Percentiles rank a stretch among this genome's conserved stretches.
Evolutionary conservation across 306 rosid species (phyloP).

Genomic region (Sesbania bispinosa): DNA sequence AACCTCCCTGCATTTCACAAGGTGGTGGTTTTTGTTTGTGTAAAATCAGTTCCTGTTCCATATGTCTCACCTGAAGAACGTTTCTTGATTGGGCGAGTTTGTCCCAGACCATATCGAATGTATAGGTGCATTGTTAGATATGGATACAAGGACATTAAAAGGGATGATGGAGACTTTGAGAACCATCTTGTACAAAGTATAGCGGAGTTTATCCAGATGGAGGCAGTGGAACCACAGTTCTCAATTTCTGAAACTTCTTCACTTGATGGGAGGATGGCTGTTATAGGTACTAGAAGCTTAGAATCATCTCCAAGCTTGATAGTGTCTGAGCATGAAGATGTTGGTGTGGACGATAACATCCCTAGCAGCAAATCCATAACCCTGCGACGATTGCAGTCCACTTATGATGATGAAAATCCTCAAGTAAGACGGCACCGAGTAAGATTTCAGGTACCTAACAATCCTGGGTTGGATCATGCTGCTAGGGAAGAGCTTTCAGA

Average conservation of each 20-base stretch:
- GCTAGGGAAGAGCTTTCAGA: slow-evolving; percentile 68
- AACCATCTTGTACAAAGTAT: slow-evolving; percentile 66
- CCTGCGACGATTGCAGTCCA: slow-evolving; percentile 49
- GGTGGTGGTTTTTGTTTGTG: slow-evolving; percentile 79
- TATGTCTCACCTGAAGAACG: slow-evolving; percentile 78
- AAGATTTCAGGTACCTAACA: slow-evolving; percentile 55
- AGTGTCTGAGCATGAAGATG: slow-evolving; percentile 43
- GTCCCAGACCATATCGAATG: slow-evolving; percentile 79
- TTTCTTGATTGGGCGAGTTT: slow-evolving; percentile 72
- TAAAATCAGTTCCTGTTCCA: slow-evolving; percentile 82
- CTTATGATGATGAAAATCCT: slow-evolving; percentile 62
- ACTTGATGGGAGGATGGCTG: slow-evolving; percentile 69
- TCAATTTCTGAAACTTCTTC: slow-evolving; percentile 51
- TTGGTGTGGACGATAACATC: slow-evolving; percentile 32
- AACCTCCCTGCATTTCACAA: slow-evolving; percentile 90
- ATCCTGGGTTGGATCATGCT: slow-evolving; percentile 45
- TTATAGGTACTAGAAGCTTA: slow-evolving; percentile 57
- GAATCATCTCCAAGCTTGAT: slow-evolving; percentile 47
- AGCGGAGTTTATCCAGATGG: slow-evolving; percentile 79
- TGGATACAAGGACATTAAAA: slow-evolving; percentile 78
- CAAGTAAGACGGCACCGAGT: slow-evolving; percentile 54
- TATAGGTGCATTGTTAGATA: slow-evolving; percentile 79
- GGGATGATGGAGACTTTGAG: slow-evolving; percentile 71
- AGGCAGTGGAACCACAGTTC: slow-evolving; percentile 65
- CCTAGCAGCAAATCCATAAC: slow-evolving; percentile 54